Evolutionary conservation across 2,329 filamentous ascomycete genomes (phyloP).

Genomic region (Calcarisporium arbuscula): DNA sequence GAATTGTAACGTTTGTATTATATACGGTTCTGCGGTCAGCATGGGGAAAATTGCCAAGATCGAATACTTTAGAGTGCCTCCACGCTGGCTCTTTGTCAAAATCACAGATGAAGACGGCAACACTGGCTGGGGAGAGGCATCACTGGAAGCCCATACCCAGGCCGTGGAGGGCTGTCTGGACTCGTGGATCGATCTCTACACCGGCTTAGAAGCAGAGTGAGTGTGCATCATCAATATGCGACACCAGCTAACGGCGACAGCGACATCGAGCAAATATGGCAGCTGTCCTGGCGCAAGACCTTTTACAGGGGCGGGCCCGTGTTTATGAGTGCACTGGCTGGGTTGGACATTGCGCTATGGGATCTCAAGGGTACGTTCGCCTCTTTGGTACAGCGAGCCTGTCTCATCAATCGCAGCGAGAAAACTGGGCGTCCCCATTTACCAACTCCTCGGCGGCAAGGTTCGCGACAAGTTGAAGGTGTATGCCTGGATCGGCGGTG

Average conservation of each 20-base stretch:
- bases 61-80: conserved; percentile 69
- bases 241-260: conserved; percentile 29
- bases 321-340: conserved; percentile 72
- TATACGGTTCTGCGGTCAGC: too few relatives aligned
- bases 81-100: conserved; percentile 74
- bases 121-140: conserved; percentile 68
- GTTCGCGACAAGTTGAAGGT: conserved; percentile 64
- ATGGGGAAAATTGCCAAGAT: conserved; percentile 37
- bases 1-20: too few relatives aligned
- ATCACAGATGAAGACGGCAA: conserved; percentile 60
- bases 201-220: conserved; percentile 66
- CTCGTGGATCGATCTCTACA: conserved; percentile 55
- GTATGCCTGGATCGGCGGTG: conserved; percentile 74
- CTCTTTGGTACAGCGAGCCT: background rate
- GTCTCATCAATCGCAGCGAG: conserved; percentile 24
- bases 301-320: conserved; percentile 77
- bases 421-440: conserved; percentile 57
- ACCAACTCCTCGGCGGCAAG: conserved; percentile 69
- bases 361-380: conserved; percentile 60
- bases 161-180: conserved; percentile 69
- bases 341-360: conserved; percentile 76
- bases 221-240: conserved; percentile 10
- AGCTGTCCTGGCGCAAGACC: conserved; percentile 60
- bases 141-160: conserved; percentile 66
- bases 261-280: conserved; percentile 78